Percentiles rank a stretch among this genome's conserved stretches.
These are phyloP conservation scores for Mortierella sp. DNA, from an alignment of 371 early-diverging fungal genomes.

Conservation along the genomic window DNA sequence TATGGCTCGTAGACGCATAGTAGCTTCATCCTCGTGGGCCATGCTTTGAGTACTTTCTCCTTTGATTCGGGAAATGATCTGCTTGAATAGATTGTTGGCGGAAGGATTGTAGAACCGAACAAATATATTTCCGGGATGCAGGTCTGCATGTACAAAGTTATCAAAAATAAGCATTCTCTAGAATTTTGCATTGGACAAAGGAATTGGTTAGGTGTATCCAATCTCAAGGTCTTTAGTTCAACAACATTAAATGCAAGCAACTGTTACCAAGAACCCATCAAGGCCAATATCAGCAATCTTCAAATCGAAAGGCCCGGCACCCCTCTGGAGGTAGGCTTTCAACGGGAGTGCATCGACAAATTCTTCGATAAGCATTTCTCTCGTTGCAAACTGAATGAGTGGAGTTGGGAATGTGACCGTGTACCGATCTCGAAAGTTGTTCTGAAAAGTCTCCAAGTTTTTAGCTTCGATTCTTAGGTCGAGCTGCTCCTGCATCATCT, in stretches of 20 bases:
- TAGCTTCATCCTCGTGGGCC: constrained; percentile 36
- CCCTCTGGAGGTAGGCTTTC: constrained; percentile 73
- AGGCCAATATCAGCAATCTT: constrained; percentile 83
- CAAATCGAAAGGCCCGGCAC: constrained; percentile 71
- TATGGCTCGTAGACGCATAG: constrained; percentile 34
- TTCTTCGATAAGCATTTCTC: constrained; percentile 86
- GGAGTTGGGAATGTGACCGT: constrained; percentile 81
- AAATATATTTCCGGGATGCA: constrained; percentile 96
- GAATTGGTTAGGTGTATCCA: no score
- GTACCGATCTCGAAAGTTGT: constrained; percentile 71
- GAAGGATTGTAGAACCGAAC: constrained; percentile 84
- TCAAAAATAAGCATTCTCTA: constrained; percentile 91
- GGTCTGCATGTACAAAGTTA: constrained; percentile 95
- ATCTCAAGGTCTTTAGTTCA: no score
- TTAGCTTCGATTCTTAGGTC: constrained; percentile 89
- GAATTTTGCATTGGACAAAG: constrained; percentile 6
- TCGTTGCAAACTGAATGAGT: constrained; percentile 68
- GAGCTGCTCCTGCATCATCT: constrained; percentile 94
- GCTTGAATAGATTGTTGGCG: constrained; percentile 68
- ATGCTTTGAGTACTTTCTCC: constrained; percentile 21
- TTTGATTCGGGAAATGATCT: constrained; percentile 53
- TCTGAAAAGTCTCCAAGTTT: constrained; percentile 78
- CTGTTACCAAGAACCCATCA: constrained; percentile 61
- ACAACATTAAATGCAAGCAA: not conserved
- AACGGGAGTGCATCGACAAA: constrained; percentile 85